Conservation (phyloP, 1,284 basidiomycete species). For the Cystobasidiaceae sp. region DNA sequence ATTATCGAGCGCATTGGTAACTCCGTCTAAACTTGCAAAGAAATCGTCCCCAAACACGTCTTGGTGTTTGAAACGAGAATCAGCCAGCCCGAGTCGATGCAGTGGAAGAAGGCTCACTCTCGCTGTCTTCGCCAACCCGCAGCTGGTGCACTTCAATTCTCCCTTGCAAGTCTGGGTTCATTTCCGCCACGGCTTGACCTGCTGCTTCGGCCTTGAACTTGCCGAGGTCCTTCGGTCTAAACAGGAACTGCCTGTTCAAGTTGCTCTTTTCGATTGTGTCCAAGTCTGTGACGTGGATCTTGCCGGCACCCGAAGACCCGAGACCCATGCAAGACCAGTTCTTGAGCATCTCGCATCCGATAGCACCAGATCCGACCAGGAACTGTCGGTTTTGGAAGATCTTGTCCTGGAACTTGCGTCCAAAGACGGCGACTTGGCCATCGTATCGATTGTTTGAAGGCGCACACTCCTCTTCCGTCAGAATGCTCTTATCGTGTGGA, state of each 20-base stretch:
- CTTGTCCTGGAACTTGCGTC: constrained; percentile 85
- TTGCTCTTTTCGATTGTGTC: constrained; percentile 99
- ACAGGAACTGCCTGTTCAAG: constrained; percentile 96
- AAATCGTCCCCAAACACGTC: constrained; percentile 86
- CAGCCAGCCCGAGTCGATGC: no score
- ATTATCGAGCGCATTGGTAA: constrained; percentile 98
- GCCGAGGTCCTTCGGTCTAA: constrained; percentile 92
- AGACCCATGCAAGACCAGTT: constrained; percentile 99
- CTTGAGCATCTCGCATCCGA: constrained; percentile 99
- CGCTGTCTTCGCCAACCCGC: constrained; percentile 85
- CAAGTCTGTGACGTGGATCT: constrained; percentile 91
- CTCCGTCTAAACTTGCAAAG: constrained; percentile 81
- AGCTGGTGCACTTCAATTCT: constrained; percentile 89
- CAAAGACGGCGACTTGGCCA: constrained; percentile 92
- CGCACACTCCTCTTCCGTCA: constrained; percentile 78
- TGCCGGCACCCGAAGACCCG: constrained; percentile 70
- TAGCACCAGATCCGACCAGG: constrained; percentile 95
- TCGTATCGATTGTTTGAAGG: constrained; percentile 84
- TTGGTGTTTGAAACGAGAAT: constrained; percentile 47
- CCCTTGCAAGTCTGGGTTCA: constrained; percentile 88
- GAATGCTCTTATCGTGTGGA: constrained; percentile 56
- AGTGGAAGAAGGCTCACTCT: constrained; percentile 58
- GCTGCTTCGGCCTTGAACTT: constrained; percentile 98
- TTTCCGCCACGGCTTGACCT: constrained; percentile 82
- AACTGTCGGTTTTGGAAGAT: constrained; percentile 88